Evolutionary conservation across 179 eudicot genomes (phyloP).

Genomic region (Drosera spatulata): DNA sequence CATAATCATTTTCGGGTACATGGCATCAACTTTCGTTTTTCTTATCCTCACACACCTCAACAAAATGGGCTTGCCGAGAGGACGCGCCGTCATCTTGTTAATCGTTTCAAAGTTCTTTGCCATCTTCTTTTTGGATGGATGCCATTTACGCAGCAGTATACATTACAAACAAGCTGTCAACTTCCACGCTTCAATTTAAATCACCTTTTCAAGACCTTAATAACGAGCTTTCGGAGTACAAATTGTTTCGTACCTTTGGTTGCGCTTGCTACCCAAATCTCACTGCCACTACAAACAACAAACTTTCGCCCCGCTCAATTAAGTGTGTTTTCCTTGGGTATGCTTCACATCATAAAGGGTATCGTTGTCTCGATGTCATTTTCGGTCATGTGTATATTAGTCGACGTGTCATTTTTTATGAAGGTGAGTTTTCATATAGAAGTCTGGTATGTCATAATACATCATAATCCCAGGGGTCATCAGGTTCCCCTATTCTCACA

Average conservation of each 20-base stretch:
- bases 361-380: constrained; percentile 6
- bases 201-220: constrained; percentile 7
- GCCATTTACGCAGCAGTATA: constrained; percentile 6
- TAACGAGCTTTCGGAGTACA: background rate
- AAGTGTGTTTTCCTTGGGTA: constrained; percentile 14
- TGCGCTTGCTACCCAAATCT: constrained; percentile 7
- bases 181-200: background rate
- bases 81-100: constrained; percentile 1
- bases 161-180: constrained; percentile 8
- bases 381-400: background rate
- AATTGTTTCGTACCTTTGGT: constrained; percentile 6
- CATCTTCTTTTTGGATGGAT: constrained; percentile 3
- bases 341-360: constrained; percentile 6
- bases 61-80: constrained; percentile 12
- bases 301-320: constrained; percentile 1
- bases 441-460: too few species aligned
- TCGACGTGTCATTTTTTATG: constrained; percentile 13
- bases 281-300: constrained; percentile 2
- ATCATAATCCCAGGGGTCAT: too few species aligned
- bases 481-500: too few species aligned
- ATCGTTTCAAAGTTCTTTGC: constrained; percentile 8
- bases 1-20: background rate
- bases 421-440: constrained; percentile 3
- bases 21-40: constrained; percentile 8
- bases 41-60: constrained; percentile 9